A percentile compares a stretch with the other conserved stretches of the same genome.
Conservation (phyloP, 768 basidiomycete genomes). For the Boletus edulis region DNA sequence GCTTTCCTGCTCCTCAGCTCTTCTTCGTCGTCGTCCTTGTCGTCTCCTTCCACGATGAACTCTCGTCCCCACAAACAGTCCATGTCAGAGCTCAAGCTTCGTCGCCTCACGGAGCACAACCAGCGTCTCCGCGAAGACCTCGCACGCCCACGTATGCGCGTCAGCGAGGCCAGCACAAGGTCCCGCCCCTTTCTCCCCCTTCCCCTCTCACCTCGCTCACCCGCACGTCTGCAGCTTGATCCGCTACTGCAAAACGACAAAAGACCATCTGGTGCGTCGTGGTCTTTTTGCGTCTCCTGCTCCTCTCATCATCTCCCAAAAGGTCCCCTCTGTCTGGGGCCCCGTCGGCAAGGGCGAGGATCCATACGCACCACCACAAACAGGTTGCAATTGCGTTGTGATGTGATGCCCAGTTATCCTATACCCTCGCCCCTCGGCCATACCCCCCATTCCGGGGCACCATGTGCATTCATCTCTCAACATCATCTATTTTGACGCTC, state of each 20-base stretch:
- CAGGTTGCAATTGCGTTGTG: conserved; percentile 68
- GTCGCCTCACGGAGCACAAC: conserved; percentile 91
- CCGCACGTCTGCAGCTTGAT: conserved; percentile 60
- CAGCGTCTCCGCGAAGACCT: conserved; percentile 88
- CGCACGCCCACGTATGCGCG: conserved; percentile 80
- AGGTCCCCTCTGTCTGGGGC: conserved; percentile 96
- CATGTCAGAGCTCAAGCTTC: conserved; percentile 97
- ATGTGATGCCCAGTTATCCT: conserved; percentile 50
- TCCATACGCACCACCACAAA: conserved; percentile 83
- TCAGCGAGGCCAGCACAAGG: conserved; percentile 91
- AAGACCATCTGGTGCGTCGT: conserved; percentile 78
- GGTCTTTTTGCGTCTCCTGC: neutral
- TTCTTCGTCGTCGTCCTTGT: neutral
- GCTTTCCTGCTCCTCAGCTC: no score
- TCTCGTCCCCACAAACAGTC: conserved; percentile 85
- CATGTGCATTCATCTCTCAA: conserved; percentile 14
- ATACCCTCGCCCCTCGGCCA: conserved; percentile 34
- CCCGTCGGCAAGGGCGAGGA: conserved; percentile 86
- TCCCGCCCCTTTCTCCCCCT: conserved; percentile 26
- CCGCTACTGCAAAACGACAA: conserved; percentile 90
- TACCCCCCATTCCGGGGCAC: conserved; percentile 26
- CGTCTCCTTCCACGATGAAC: conserved; percentile 47
- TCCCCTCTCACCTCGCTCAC: neutral
- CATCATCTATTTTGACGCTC: conserved; percentile 30
- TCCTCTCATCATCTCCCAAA: neutral